Evolutionary conservation across 2,329 filamentous ascomycete genomes (phyloP).

Genomic region (Metarhizium rileyi): DNA sequence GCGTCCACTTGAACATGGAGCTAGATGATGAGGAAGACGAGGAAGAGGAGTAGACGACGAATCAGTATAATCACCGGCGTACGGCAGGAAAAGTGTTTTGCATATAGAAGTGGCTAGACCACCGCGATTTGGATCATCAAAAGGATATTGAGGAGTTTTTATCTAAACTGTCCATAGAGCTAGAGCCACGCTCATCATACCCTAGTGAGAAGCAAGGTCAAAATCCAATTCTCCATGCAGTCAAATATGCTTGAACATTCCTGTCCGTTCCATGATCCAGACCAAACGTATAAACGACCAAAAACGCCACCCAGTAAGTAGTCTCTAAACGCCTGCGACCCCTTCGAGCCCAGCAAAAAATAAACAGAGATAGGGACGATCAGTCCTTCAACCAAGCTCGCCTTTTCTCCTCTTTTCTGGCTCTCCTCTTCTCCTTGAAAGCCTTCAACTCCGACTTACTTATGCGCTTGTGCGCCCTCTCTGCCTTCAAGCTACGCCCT

Average conservation of each 20-base stretch:
- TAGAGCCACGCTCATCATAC: not conserved
- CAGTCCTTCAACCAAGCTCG: conserved; percentile 83
- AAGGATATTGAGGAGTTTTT: not conserved
- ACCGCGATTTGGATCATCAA: not conserved
- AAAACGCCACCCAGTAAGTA: conserved; percentile 2
- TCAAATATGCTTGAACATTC: not conserved
- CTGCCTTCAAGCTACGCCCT: conserved; percentile 82
- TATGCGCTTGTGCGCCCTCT: conserved; percentile 76
- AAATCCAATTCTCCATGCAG: not conserved
- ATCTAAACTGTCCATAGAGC: not conserved
- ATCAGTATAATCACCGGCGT: not conserved
- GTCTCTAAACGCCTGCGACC: not conserved
- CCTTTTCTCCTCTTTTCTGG: conserved; percentile 89
- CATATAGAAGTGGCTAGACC: not conserved
- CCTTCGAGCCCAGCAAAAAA: not conserved
- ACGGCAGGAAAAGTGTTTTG: not conserved
- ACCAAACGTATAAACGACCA: not conserved
- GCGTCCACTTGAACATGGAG: conserved; percentile 50
- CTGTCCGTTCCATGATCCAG: not conserved
- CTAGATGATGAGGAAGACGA: conserved; percentile 42
- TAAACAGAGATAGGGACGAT: not conserved
- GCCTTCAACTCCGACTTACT: conserved; percentile 79
- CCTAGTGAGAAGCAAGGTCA: not conserved
- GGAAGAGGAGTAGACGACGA: conserved; percentile 15
- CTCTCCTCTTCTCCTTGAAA: conserved; percentile 81